phyloP scores from a whole-genome alignment of 2,329 filamentous ascomycete genomes.

The Paraconiothyrium sp. region DNA sequence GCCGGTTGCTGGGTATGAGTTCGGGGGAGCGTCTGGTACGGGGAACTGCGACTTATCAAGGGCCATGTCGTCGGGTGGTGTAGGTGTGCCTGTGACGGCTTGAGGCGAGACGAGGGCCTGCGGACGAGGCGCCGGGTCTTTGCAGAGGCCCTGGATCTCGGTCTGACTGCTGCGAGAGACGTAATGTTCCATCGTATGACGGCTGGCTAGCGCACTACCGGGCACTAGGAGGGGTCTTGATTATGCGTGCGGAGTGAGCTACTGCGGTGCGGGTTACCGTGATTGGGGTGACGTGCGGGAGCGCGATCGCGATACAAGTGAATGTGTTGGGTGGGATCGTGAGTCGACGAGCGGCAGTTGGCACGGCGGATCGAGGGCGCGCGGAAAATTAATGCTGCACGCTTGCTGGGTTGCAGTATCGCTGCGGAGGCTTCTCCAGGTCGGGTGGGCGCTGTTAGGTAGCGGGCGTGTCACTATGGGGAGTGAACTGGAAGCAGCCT shows the following conservation, averaged over 20 bases:
- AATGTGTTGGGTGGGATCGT: background rate
- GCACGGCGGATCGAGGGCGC: background rate
- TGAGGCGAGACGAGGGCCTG: conserved; percentile 27
- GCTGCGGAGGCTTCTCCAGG: conserved; percentile 1
- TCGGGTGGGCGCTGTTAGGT: background rate
- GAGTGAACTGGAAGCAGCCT: conserved; percentile 15
- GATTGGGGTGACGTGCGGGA: conserved; percentile 6
- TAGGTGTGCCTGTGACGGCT: conserved; percentile 33
- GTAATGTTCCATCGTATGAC: conserved; percentile 37
- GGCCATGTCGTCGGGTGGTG: conserved; percentile 42
- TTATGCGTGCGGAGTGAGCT: conserved; percentile 5
- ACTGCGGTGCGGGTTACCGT: conserved; percentile 4
- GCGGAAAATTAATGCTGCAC: background rate
- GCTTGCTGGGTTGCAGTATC: conserved; percentile 1
- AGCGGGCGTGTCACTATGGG: conserved; percentile 1
- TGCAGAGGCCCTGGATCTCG: conserved; percentile 41
- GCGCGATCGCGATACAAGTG: background rate
- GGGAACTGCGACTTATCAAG: conserved; percentile 33
- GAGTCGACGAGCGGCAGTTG: conserved; percentile 4
- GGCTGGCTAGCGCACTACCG: background rate
- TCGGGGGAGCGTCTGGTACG: conserved; percentile 17
- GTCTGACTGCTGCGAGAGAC: conserved; percentile 43
- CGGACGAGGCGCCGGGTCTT: conserved; percentile 37
- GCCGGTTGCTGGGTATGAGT: conserved; percentile 15
- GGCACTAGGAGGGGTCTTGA: conserved; percentile 28